Base-by-base conservation (phyloP, 345 rosid species). In the Brassica juncea region DNA sequence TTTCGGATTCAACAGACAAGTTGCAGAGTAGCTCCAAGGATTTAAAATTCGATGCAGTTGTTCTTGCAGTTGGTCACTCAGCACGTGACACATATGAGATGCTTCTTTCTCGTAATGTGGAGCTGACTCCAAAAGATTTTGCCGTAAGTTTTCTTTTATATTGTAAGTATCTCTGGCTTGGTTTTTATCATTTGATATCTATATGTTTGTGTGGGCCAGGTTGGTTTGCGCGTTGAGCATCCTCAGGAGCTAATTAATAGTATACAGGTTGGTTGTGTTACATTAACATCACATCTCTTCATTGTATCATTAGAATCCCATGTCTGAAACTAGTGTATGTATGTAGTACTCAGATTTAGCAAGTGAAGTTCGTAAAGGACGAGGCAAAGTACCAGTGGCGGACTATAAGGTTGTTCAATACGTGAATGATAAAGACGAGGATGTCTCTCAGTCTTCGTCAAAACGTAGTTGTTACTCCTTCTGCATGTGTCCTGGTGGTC, bases 401-500 rank as follows among this genome's bases (percentile, higher is more conserved):
- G 99, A 94, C 82, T 94, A 94, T 86, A 92, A 91, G 83, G 89
- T 94, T 76, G 94, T 84, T 72, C 90, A 86, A 63, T 86, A 88
- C 80, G 85, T 92, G 66, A 75, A 81, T 71, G 77, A 77, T 1
- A 71, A 84, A 72, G 83, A 73, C 25, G 82, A 78, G 12, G 78
- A 86, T 6, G 34, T 81, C 8, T 55, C 85, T 3, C 60, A 77
- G 63, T 74, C 74, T 78, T 31, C 66, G 25, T 70, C 70, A 67
- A 80, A 44, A 78, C 92, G 88, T 73, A 89, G 92, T 84, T 94
- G 97, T 84, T 94, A 94, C 87, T 94, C 99, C 80, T 94, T 94
- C 82, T 94, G 99, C 89, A 92, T 94, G 99, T 94, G 99, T 79
- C 99, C 99, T 72, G 99, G 97, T 78, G 99, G 99, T 60, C 97